Percentiles rank a stretch among this genome's conserved stretches.
phyloP scores from a whole-genome alignment of 225 moss, liverwort and hornwort species.

The Neckera pumila region DNA sequence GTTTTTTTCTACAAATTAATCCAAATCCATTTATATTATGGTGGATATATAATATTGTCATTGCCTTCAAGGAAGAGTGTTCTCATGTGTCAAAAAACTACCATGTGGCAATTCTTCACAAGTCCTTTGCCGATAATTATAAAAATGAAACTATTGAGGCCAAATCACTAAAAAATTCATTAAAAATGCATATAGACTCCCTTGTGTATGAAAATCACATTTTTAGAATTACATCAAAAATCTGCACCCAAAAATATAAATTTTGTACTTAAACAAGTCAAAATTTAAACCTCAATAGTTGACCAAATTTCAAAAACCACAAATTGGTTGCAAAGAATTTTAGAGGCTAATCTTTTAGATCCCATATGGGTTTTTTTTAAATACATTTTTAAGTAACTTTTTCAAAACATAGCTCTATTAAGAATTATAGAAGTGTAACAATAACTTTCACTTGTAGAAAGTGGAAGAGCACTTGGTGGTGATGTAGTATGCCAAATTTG shows the following conservation, averaged over 20 bases:
- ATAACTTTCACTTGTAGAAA: neutral
- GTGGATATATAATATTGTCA: too few species aligned
- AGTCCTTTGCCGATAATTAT: too few species aligned
- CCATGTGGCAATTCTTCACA: neutral
- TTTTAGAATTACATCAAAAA: neutral
- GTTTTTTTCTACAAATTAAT: neutral
- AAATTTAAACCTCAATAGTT: rapidly evolving
- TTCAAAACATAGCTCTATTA: neutral
- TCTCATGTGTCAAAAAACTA: neutral
- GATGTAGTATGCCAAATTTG: neutral
- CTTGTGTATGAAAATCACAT: rapidly evolving
- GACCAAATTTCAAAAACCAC: neutral
- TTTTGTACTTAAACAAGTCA: neutral
- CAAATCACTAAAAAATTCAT: neutral
- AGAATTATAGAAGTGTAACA: neutral
- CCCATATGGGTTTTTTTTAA: neutral
- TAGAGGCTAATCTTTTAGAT: neutral
- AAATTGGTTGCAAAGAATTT: neutral
- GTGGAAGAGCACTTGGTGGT: neutral
- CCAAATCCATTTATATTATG: too few species aligned
- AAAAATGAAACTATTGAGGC: neutral
- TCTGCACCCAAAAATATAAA: neutral
- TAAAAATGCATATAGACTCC: neutral
- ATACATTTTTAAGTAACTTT: rapidly evolving
- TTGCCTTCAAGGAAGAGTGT: neutral